Conservation (phyloP, 2,329 filamentous ascomycete species). For the Aspergillus eucalypticola region DNA sequence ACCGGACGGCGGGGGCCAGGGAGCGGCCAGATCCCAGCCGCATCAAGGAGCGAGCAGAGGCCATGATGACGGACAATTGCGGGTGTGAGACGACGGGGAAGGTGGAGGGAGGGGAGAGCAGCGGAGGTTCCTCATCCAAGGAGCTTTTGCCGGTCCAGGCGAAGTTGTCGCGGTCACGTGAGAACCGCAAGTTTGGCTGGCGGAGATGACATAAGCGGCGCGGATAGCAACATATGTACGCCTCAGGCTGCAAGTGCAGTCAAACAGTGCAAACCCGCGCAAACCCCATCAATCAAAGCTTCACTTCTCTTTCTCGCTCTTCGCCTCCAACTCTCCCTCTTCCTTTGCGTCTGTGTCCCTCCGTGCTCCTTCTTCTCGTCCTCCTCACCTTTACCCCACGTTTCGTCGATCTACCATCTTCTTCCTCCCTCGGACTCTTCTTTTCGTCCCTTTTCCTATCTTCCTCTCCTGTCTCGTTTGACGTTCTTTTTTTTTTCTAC, state of each 20-base stretch:
- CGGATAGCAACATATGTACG: too few relatives aligned
- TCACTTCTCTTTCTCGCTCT: constrained; percentile 23
- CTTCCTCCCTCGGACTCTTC: constrained; percentile 14
- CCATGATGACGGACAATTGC: constrained; percentile 38
- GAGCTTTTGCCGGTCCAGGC: constrained; percentile 28
- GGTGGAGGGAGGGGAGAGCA: constrained; percentile 25
- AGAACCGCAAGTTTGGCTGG: constrained; percentile 22
- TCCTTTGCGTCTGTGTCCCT: constrained; percentile 14
- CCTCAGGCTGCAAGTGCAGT: constrained; percentile 1
- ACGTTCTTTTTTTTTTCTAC: constrained; percentile 5
- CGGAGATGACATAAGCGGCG: constrained; percentile 18
- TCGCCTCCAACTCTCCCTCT: constrained; percentile 26
- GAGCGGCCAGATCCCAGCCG: constrained; percentile 45
- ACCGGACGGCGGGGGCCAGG: constrained; percentile 32
- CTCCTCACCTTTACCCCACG: constrained; percentile 16
- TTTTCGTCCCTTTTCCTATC: constrained; percentile 7
- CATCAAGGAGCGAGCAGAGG: constrained; percentile 48
- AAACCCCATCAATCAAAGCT: constrained; percentile 25
- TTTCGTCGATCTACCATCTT: constrained; percentile 13
- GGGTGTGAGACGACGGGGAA: constrained; percentile 17
- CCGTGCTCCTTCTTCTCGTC: constrained; percentile 19
- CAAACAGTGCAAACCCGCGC: constrained; percentile 26
- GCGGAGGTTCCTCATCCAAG: constrained; percentile 16
- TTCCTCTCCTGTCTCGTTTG: constrained; percentile 1
- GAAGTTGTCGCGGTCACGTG: constrained; percentile 17